Conservation (phyloP, 495 filamentous ascomycete species). For the Penicillium turbatum region DNA sequence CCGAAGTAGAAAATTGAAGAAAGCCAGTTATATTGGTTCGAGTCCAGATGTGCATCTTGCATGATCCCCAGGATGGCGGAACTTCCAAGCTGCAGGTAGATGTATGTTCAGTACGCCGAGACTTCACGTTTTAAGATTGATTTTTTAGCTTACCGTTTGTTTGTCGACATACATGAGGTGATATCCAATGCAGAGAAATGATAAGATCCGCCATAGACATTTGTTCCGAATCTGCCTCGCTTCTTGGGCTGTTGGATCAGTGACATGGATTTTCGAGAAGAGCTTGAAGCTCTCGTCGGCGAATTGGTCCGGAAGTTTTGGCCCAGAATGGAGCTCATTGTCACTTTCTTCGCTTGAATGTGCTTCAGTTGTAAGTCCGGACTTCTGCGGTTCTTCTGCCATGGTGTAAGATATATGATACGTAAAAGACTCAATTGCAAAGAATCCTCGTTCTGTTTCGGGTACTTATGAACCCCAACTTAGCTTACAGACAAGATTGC, state of each 20-base stretch:
- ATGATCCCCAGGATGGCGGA: conserved; percentile 51
- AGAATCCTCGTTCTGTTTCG: not conserved
- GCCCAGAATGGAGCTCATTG: conserved; percentile 5
- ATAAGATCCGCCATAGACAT: conserved; percentile 36
- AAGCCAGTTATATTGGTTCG: conserved; percentile 43
- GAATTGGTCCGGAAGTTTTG: conserved; percentile 34
- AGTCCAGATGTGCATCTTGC: conserved; percentile 38
- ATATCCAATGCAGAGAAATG: conserved; percentile 42
- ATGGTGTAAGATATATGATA: no score
- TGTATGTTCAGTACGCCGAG: no score
- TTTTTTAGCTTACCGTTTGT: conserved; percentile 33
- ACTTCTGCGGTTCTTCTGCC: not conserved
- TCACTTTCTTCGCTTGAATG: conserved; percentile 1
- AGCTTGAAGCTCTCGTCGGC: conserved; percentile 44
- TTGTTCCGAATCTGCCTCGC: conserved; percentile 36
- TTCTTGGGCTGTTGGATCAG: conserved; percentile 34
- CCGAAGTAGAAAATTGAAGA: conserved; percentile 53
- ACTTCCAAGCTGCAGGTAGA: conserved; percentile 33
- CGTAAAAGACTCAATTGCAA: not conserved
- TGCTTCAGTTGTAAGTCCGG: not conserved
- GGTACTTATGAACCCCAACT: not conserved
- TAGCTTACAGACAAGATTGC: not conserved
- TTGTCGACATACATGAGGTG: conserved; percentile 46
- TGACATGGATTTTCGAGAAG: conserved; percentile 36
- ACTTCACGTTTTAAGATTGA: not conserved